These are phyloP conservation scores for Gnetum montanum DNA, from an alignment of 75 land plant species.

Conservation along the genomic window DNA sequence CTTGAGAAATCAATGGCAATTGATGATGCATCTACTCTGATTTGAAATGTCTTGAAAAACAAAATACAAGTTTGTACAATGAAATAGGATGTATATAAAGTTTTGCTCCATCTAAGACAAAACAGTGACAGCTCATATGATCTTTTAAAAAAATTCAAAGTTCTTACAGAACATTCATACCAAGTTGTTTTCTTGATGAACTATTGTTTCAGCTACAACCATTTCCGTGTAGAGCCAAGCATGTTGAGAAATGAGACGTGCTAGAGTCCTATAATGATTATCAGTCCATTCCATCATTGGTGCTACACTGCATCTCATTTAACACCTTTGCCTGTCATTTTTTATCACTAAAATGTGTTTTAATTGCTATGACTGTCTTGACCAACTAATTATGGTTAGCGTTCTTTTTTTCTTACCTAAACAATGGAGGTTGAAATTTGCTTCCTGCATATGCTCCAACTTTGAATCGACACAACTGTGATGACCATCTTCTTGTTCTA, in stretches of 20 bases:
- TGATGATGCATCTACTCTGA: too few relatives aligned
- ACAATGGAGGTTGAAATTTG: slow-evolving; percentile 12
- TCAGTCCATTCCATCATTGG: slow-evolving; percentile 99
- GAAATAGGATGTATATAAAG: too few relatives aligned
- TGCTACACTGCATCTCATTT: slow-evolving; percentile 60
- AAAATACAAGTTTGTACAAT: too few relatives aligned
- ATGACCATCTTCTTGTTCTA: not conserved
- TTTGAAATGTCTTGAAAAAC: too few relatives aligned
- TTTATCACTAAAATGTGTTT: not conserved
- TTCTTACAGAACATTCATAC: too few relatives aligned
- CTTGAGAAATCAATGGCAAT: too few relatives aligned
- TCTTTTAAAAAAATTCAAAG: too few relatives aligned
- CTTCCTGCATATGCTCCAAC: not conserved
- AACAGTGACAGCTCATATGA: too few relatives aligned
- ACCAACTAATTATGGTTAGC: not conserved
- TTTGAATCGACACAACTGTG: not conserved
- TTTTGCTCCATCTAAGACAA: too few relatives aligned
- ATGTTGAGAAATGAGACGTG: slow-evolving; percentile 77
- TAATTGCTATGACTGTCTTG: not conserved
- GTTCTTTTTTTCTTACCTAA: slow-evolving; percentile 7
- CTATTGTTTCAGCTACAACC: slow-evolving; percentile 94
- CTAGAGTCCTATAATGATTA: slow-evolving; percentile 85
- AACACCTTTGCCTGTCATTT: not conserved
- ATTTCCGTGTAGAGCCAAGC: slow-evolving; percentile 99
- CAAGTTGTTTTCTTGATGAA: slow-evolving; percentile 80